Evolutionary conservation across 208 protist genomes (phyloP), one percentile per base, ranked within the genome.

Genomic region (Acanthamoeba royreba): DNA sequence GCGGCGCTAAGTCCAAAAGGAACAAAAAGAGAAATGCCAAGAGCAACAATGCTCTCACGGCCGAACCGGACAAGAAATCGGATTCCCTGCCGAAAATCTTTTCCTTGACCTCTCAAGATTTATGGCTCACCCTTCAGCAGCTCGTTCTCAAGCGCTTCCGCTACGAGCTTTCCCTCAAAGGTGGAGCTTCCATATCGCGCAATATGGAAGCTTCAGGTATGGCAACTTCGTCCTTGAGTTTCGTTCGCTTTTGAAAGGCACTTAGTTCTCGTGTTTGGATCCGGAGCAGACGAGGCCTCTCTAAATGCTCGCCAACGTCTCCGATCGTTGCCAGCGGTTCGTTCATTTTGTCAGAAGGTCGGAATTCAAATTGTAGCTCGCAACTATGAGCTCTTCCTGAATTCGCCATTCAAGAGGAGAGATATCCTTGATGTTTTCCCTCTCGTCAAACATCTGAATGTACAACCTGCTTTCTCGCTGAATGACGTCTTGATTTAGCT

Each of bases 371-470:
- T 96, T 0, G 13, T 58, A 15, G 77, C 83, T 0, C 88, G 66
- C 17, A 92, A 96, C 38, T 96, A 96, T 46, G 61, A 94, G 5
- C 93, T 96, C 40, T 74, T 49, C 4, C 49, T 35, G 1, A 58
- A 89, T 9, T 11, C 25, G 13, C 93, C 95, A 46, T 95, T 96
- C 61, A 45, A 55, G 5, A 0, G 28, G 5, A 74, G 94, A 15
- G 95, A 96, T 58, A 95, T 96, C 49, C 45, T 96, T 5, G 88
- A 89, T 31, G 42, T 96, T 22, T 52, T 85, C 53, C 90, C 93
- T 35, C 45, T 95, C 42, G 95, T 96, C 8, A 96, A 96, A 87
- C 95, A 96, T 45, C 52, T 92, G 22, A 58, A 79, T 42, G 93
- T 94, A 95, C 17, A 38, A 38, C 35, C 4, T 5, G 42, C 38